Percentiles rank a stretch among this genome's conserved stretches.
Conservation (phyloP, 2,329 filamentous ascomycete genomes). For the Fusarium sp. region DNA sequence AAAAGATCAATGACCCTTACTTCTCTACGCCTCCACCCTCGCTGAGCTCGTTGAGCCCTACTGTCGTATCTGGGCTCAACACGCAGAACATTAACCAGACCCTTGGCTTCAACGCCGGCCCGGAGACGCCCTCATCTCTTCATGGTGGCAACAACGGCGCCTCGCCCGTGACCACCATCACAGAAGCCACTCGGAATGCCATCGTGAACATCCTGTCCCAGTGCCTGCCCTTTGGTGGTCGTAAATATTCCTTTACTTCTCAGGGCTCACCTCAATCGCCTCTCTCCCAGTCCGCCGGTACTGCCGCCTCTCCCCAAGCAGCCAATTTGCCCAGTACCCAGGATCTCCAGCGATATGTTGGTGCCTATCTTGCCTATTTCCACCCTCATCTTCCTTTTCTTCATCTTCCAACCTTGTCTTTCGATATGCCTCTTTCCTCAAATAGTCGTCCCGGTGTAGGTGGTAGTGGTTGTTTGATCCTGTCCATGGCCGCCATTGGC, state of each 20-base stretch:
- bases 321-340: conserved; percentile 82
- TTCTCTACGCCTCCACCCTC: conserved; percentile 85
- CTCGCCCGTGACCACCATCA: conserved; percentile 75
- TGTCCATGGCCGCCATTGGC: conserved; percentile 86
- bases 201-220: conserved; percentile 74
- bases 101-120: conserved; percentile 75
- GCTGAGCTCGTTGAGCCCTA: conserved; percentile 81
- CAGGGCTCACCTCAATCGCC: conserved; percentile 70
- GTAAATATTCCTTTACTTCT: conserved; percentile 76
- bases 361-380: conserved; percentile 91
- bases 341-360: conserved; percentile 92
- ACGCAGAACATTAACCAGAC: conserved; percentile 75
- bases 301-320: conserved; percentile 67
- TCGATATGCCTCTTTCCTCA: conserved; percentile 82
- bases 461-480: conserved; percentile 87
- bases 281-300: conserved; percentile 63
- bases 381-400: conserved; percentile 96
- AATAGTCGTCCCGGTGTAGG: conserved; percentile 76
- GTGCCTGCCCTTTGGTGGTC: conserved; percentile 69
- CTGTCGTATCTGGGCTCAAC: conserved; percentile 77
- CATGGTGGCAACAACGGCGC: conserved; percentile 74
- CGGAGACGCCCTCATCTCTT: conserved; percentile 82
- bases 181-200: conserved; percentile 74
- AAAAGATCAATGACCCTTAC: conserved; percentile 81
- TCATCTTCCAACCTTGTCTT: conserved; percentile 91